Evolutionary conservation across 1,284 basidiomycete genomes (phyloP).

Genomic region (Microbotryum intermedium): DNA sequence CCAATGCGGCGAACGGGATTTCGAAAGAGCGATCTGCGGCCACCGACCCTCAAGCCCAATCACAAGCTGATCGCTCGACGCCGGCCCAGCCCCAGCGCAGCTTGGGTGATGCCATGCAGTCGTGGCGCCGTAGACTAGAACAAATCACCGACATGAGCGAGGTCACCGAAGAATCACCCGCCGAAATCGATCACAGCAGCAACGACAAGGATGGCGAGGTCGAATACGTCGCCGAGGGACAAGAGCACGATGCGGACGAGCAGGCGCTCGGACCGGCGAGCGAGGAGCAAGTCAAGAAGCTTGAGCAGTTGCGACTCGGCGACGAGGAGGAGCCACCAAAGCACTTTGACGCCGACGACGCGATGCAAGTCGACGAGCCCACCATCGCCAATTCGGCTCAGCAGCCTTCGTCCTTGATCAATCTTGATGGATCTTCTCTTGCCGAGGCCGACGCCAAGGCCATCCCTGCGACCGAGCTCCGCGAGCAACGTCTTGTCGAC

Average conservation of each 20-base stretch:
- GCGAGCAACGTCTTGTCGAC: slow-evolving; percentile 26
- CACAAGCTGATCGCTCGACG: slow-evolving; percentile 1
- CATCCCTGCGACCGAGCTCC: slow-evolving; percentile 24
- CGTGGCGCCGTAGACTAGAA: slow-evolving; percentile 74
- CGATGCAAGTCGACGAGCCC: slow-evolving; percentile 25
- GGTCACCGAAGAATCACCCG: slow-evolving; percentile 37
- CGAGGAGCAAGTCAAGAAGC: slow-evolving; percentile 70
- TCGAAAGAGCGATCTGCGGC: slow-evolving; percentile 20
- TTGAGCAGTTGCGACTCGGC: slow-evolving; percentile 67
- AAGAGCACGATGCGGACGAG: slow-evolving; percentile 63
- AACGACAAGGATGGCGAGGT: slow-evolving; percentile 45
- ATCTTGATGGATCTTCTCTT: slow-evolving; percentile 24
- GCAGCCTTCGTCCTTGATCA: slow-evolving; percentile 7
- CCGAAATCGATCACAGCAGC: slow-evolving; percentile 43
- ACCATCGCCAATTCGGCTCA: slow-evolving; percentile 7
- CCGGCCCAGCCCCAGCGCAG: slow-evolving; percentile 46
- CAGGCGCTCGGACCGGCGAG: slow-evolving; percentile 83
- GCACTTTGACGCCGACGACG: slow-evolving; percentile 30
- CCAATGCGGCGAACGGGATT: slow-evolving; percentile 15
- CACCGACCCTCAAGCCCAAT: slow-evolving; percentile 14
- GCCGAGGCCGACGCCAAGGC: slow-evolving; percentile 27
- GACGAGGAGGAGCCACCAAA: slow-evolving; percentile 49
- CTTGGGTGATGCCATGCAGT: slow-evolving; percentile 75
- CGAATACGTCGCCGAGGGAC: slow-evolving; percentile 69
- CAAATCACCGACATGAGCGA: slow-evolving; percentile 61